Evolutionary conservation across 1,139 yeast species (phyloP), one percentile per base, ranked within the genome.

Genomic region (Komagataea norvegica): DNA sequence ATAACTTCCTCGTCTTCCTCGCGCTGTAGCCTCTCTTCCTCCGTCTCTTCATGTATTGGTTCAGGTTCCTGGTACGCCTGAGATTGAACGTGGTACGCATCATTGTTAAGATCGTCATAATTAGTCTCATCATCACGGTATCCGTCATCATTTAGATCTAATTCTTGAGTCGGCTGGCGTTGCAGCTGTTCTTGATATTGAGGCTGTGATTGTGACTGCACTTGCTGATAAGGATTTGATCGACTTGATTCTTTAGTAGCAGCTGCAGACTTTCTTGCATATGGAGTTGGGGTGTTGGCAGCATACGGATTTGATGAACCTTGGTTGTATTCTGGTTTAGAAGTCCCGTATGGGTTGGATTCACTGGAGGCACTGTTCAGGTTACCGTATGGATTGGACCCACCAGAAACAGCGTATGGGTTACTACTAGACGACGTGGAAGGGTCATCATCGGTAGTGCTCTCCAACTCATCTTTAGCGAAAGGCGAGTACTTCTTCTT

Each of bases 1-100:
- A 87, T 95, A 15, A 89, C 88, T 47, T 88, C 97, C 57, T 86
- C 95, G 45, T 88, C 94, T 48, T 79, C 86, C 45, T 78, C 77
- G 43, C 72, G 71, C 54, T 70, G 68, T 54, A 69, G 62, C 65
- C 44, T 72, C 20, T 50, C 74, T 31, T 50, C 56, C 19, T 48
- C 52, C 5, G 52, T 47, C 26, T 44, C 49, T 18, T 43, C 47
- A 18, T 5, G 26, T 3, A 29, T 40, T n/a, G 41, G 37, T 18
- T 40, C 45, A 13, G 29, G 24, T 3, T 25, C 24, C n/a, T n/a
- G 17, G 31, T 39, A 26, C 18, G 28, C 18, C 16, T 31, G 29
- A 25, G 33, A 25, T 18, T 29, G 39, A 31, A 31, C 34, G n/a
- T 41, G 32, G 38, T 21, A 28, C 31, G 8, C 37, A 29, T 17